These are phyloP conservation scores for Sporothrix pseudoabietina DNA, from an alignment of 2,329 filamentous ascomycete genomes.

Conservation along the genomic window DNA sequence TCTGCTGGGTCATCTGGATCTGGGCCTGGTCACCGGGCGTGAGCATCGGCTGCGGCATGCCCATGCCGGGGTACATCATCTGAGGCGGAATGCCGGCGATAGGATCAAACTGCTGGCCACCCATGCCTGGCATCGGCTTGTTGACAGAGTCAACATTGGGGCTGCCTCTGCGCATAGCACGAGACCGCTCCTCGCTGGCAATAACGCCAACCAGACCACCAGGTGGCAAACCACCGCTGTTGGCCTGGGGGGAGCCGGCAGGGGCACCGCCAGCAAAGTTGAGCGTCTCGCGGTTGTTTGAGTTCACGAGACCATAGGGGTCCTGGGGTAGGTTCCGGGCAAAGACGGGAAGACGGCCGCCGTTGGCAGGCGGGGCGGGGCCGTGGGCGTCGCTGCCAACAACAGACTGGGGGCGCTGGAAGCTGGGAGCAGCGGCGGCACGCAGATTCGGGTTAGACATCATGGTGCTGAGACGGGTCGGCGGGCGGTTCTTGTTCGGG, in stretches of 20 bases:
- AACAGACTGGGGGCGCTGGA: slow-evolving; percentile 58
- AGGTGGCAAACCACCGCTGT: slow-evolving; percentile 55
- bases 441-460: slow-evolving; percentile 73
- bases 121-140: slow-evolving; percentile 41
- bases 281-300: slow-evolving; percentile 72
- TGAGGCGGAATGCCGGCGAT: slow-evolving; percentile 53
- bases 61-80: slow-evolving; percentile 52
- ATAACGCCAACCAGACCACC: slow-evolving; percentile 88
- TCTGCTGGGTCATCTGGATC: slow-evolving; percentile 78
- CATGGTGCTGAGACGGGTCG: slow-evolving; percentile 64
- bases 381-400: slow-evolving; percentile 51
- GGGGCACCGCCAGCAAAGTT: slow-evolving; percentile 62
- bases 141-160: slow-evolving; percentile 62
- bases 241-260: background rate
- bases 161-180: slow-evolving; percentile 76
- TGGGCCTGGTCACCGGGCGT: slow-evolving; percentile 71
- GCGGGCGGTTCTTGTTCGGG: slow-evolving; percentile 74
- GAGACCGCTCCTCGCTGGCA: slow-evolving; percentile 77
- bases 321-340: slow-evolving; percentile 80
- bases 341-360: slow-evolving; percentile 71
- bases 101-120: slow-evolving; percentile 50
- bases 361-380: slow-evolving; percentile 40
- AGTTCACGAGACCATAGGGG: slow-evolving; percentile 77
- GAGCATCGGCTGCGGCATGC: slow-evolving; percentile 45
- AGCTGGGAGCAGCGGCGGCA: slow-evolving; percentile 51